These are phyloP conservation scores for Backusella parvicylindrica DNA, from an alignment of 192 early-diverging fungal species.

Conservation along the genomic window DNA sequence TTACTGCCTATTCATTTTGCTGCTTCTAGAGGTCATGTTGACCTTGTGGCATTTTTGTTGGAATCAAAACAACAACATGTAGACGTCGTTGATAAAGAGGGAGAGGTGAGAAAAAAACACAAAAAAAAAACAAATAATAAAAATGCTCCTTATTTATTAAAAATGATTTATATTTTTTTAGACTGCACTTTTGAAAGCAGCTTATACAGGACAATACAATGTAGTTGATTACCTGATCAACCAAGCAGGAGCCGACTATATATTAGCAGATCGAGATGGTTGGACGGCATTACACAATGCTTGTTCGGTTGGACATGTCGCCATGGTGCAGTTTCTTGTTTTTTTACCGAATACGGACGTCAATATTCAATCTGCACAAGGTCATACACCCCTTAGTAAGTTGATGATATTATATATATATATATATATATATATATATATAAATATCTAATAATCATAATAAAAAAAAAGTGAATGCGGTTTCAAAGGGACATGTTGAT, in stretches of 20 bases:
- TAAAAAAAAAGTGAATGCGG: slow-evolving; percentile 53
- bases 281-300: slow-evolving; percentile 80
- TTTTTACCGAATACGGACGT: slow-evolving; percentile 46
- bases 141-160: neutral
- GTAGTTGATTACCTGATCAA: slow-evolving; percentile 55
- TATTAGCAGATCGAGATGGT: slow-evolving; percentile 60
- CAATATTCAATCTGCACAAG: slow-evolving; percentile 51
- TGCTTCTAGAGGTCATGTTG: slow-evolving; percentile 47
- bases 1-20: slow-evolving; percentile 58
- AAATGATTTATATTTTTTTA: slow-evolving; percentile 28
- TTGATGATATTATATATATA: neutral
- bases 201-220: slow-evolving; percentile 52
- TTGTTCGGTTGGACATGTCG: slow-evolving; percentile 47
- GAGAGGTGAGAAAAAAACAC: too few species aligned
- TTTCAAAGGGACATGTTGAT: slow-evolving; percentile 57
- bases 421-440: neutral
- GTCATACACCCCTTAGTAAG: slow-evolving; percentile 67
- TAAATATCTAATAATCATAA: neutral
- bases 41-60: slow-evolving; percentile 50
- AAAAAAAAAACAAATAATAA: too few species aligned
- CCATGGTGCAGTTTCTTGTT: slow-evolving; percentile 50
- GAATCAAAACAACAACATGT: slow-evolving; percentile 52
- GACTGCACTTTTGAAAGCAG: slow-evolving; percentile 68
- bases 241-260: slow-evolving; percentile 46
- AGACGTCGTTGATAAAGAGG: slow-evolving; percentile 57